A percentile compares a stretch with the other conserved stretches of the same genome.
Conservation (phyloP, 257 asterid species). For the Prunella vulgaris region DNA sequence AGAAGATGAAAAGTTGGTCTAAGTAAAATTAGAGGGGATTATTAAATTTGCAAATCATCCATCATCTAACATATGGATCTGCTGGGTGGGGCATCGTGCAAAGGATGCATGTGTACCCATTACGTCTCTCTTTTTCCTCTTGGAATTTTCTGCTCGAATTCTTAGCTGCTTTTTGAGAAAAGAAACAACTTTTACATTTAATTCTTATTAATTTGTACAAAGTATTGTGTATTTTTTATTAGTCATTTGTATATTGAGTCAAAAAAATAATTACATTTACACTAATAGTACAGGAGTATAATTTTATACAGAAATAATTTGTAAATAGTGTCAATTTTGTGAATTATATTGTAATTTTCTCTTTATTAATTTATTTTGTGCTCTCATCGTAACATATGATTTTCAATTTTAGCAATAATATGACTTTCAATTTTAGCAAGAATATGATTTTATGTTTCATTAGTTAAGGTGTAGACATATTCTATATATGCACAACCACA, state of each 20-base stretch:
- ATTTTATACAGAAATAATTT: too few species aligned
- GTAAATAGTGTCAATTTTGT: too few species aligned
- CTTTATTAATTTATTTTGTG: background rate
- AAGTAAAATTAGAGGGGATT: too few species aligned
- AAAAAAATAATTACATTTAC: too few species aligned
- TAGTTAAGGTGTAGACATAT: background rate
- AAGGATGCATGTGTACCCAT: background rate
- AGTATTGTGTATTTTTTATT: background rate
- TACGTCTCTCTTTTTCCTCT: background rate
- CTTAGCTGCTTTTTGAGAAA: background rate
- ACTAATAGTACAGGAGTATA: too few species aligned
- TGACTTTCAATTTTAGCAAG: background rate
- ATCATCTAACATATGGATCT: background rate
- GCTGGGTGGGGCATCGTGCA: constrained; percentile 7
- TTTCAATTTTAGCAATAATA: background rate
- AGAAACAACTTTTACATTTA: background rate
- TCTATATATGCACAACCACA: too few species aligned
- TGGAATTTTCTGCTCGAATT: constrained; percentile 17
- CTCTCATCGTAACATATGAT: background rate
- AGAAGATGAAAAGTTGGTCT: too few species aligned
- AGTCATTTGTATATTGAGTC: too few species aligned
- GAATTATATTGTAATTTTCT: too few species aligned
- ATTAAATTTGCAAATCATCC: too few species aligned
- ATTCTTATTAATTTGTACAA: background rate
- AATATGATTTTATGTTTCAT: background rate